Evolutionary conservation across 1,139 yeast genomes (phyloP).

Genomic region (Hemisphaericaspora xylofermentans): DNA sequence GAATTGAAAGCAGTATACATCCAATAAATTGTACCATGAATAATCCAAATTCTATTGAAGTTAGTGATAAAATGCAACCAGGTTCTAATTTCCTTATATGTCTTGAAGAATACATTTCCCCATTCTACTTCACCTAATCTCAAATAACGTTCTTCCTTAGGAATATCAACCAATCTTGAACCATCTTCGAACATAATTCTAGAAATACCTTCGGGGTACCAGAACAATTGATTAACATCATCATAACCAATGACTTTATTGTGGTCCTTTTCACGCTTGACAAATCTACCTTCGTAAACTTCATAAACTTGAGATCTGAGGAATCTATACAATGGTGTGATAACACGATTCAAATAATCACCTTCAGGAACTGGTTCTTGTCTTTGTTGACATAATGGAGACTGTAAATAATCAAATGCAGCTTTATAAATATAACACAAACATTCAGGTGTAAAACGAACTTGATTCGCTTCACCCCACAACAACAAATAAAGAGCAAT

Average conservation of each 20-base stretch:
- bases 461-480: slow-evolving; percentile 99
- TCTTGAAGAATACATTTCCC: slow-evolving; percentile 91
- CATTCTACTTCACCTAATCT: slow-evolving; percentile 92
- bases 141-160: slow-evolving; percentile 83
- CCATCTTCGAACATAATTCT: slow-evolving; percentile 91
- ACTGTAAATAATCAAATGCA: slow-evolving; percentile 81
- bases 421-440: slow-evolving; percentile 91
- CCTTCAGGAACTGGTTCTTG: slow-evolving; percentile 94
- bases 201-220: slow-evolving; percentile 99
- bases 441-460: slow-evolving; percentile 91
- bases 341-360: slow-evolving; percentile 86
- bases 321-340: slow-evolving; percentile 89
- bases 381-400: slow-evolving; percentile 89
- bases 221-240: slow-evolving; percentile 96
- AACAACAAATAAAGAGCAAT: slow-evolving; percentile 82
- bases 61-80: slow-evolving; percentile 97
- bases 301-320: slow-evolving; percentile 95
- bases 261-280: slow-evolving; percentile 97
- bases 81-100: slow-evolving; percentile 94
- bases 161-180: slow-evolving; percentile 84
- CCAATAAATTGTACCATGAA: slow-evolving; percentile 89
- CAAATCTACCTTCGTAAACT: slow-evolving; percentile 89
- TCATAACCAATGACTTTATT: slow-evolving; percentile 94
- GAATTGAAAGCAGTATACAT: slow-evolving; percentile 92
- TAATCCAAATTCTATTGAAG: slow-evolving; percentile 97